These are phyloP conservation scores for Trypanosoma boissoni DNA, from an alignment of 208 protist species.

Conservation along the genomic window DNA sequence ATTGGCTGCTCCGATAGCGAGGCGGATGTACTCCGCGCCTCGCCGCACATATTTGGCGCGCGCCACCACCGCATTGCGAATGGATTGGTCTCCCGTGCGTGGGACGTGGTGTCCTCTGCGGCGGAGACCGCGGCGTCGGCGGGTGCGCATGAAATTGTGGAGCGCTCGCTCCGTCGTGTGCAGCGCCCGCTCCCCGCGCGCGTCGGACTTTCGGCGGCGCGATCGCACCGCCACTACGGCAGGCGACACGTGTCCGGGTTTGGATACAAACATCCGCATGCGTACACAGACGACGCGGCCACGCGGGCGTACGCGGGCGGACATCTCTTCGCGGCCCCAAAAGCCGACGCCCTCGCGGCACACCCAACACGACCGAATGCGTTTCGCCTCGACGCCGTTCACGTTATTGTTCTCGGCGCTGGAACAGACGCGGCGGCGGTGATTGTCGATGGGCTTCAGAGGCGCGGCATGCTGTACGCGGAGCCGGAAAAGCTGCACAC, in stretches of 20 bases:
- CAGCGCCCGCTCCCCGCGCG: conserved; percentile 67
- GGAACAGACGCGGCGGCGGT: conserved; percentile 43
- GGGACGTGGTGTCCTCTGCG: conserved; percentile 70
- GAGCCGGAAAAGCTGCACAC: conserved; percentile 35
- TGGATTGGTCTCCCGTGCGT: conserved; percentile 64
- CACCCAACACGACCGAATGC: conserved; percentile 51
- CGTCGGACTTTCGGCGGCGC: conserved; percentile 52
- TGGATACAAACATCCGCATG: conserved; percentile 75
- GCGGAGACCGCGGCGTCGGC: conserved; percentile 9
- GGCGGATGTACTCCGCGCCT: conserved; percentile 59
- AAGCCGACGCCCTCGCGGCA: conserved; percentile 37
- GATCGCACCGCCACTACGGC: conserved; percentile 72
- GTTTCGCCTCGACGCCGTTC: conserved; percentile 39
- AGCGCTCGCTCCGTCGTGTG: conserved; percentile 51
- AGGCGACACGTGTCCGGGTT: conserved; percentile 75
- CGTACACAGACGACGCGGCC: conserved; percentile 66
- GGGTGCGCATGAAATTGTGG: conserved; percentile 72
- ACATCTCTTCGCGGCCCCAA: conserved; percentile 66
- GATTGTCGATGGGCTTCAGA: conserved; percentile 41
- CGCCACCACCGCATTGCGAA: conserved; percentile 80
- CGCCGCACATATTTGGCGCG: conserved; percentile 68
- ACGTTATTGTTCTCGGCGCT: conserved; percentile 64
- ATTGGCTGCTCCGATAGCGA: conserved; percentile 39
- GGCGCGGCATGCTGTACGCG: conserved; percentile 66
- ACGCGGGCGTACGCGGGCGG: conserved; percentile 61